Conservation (phyloP, 2,329 filamentous ascomycete species). For the Trichoderma citrinoviride region DNA sequence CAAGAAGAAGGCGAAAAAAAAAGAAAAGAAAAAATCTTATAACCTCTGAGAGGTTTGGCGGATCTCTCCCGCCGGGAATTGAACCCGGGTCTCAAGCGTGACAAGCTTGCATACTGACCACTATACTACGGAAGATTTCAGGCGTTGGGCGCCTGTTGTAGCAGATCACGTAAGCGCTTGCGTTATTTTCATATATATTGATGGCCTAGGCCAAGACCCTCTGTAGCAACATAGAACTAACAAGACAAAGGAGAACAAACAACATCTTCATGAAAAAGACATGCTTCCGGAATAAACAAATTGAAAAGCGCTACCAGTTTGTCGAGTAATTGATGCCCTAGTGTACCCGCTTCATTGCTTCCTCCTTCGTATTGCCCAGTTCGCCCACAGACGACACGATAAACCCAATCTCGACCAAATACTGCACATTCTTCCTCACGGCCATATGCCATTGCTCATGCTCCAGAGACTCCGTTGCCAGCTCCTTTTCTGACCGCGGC, state of each 20-base stretch:
- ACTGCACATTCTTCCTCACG: constrained; percentile 3
- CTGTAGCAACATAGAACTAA: rapidly evolving
- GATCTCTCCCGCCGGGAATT: constrained; percentile 21
- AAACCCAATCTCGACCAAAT: constrained; percentile 10
- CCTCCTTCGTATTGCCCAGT: not conserved
- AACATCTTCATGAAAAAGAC: not conserved
- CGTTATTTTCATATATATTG: not conserved
- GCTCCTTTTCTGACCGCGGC: not conserved
- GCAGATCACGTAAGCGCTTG: not conserved
- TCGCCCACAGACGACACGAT: not conserved
- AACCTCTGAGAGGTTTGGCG: constrained; percentile 14
- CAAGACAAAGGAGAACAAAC: not conserved
- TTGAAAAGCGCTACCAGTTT: not conserved
- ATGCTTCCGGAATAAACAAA: not conserved
- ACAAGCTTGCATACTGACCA: constrained; percentile 22
- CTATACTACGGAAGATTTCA: constrained; percentile 21
- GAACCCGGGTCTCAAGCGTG: constrained; percentile 21
- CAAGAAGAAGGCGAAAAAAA: not conserved
- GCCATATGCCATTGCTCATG: not conserved
- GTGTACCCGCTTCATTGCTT: not conserved
- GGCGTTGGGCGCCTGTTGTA: constrained; percentile 18
- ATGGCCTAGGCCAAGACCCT: not conserved
- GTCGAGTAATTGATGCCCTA: not conserved
- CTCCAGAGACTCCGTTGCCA: not conserved
- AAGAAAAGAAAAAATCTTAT: not conserved